Percentiles rank a stretch among this genome's conserved stretches.
phyloP scores from a whole-genome alignment of 2,329 filamentous ascomycete genomes.

The Byssoonygena ceratinophila region DNA sequence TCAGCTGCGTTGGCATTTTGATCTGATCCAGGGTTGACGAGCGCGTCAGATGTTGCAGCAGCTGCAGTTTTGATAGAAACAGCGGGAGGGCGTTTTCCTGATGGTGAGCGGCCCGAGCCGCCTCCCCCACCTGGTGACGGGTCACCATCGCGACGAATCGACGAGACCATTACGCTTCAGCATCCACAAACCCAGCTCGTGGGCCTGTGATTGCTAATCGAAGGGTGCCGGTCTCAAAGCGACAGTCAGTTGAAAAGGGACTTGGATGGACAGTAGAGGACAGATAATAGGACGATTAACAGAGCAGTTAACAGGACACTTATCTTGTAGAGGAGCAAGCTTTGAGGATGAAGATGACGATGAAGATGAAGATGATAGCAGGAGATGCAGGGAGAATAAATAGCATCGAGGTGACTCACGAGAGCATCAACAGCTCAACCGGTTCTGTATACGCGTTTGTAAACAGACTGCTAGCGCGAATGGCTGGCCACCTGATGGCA shows the following conservation, averaged over 20 bases:
- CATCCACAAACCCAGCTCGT: background rate
- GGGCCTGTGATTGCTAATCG: too few species aligned
- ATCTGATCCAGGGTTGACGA: background rate
- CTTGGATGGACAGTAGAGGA: too few species aligned
- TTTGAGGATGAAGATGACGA: too few species aligned
- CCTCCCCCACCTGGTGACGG: background rate
- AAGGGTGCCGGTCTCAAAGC: too few species aligned
- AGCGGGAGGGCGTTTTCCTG: background rate
- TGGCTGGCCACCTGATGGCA: background rate
- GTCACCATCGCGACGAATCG: background rate
- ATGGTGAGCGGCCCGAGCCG: background rate
- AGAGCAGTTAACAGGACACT: too few species aligned
- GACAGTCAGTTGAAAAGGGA: too few species aligned
- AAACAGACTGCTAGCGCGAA: background rate
- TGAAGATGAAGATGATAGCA: background rate
- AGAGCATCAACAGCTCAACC: background rate
- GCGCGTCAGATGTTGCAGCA: background rate
- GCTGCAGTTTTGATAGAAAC: background rate
- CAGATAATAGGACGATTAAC: too few species aligned
- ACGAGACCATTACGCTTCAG: background rate
- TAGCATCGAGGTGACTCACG: background rate
- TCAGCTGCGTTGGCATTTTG: background rate
- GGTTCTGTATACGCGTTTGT: background rate
- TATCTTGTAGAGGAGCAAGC: too few species aligned
- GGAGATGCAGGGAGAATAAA: background rate